These are phyloP conservation scores for Basidioascus undulatus DNA, from an alignment of 768 basidiomycete genomes.

Conservation along the genomic window DNA sequence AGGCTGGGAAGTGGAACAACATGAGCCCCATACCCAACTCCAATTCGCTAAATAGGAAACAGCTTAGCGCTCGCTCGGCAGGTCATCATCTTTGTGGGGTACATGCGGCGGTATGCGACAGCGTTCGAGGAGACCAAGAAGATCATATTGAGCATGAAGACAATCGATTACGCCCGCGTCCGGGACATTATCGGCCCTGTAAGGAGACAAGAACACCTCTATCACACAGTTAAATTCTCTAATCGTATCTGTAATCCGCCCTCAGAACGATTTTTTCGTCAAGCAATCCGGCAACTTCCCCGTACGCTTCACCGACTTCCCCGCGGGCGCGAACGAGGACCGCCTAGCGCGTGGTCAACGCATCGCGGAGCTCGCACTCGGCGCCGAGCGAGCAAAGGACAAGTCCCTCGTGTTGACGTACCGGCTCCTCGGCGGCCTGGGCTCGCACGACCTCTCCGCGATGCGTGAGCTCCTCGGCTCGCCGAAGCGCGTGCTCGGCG, in stretches of 20 bases:
- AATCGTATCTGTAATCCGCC: not conserved
- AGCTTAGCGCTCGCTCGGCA: too few relatives aligned
- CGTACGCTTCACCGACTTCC: conserved; percentile 11
- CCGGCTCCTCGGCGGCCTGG: conserved; percentile 12
- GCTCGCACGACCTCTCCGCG: conserved; percentile 15
- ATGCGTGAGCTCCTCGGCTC: conserved; percentile 16
- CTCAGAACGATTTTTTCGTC: conserved; percentile 14
- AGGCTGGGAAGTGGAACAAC: conserved; percentile 9
- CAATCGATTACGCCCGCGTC: conserved; percentile 13
- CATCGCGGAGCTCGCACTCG: conserved; percentile 9
- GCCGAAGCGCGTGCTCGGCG: conserved; percentile 9
- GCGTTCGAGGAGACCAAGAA: conserved; percentile 13
- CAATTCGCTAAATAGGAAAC: not conserved
- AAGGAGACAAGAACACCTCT: not conserved
- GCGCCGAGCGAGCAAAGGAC: conserved; percentile 3
- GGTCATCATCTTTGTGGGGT: conserved; percentile 14
- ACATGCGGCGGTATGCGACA: conserved; percentile 16
- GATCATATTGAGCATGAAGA: conserved; percentile 8
- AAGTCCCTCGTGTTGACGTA: conserved; percentile 4
- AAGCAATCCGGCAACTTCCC: conserved; percentile 11
- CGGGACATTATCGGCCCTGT: conserved; percentile 16
- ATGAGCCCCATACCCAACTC: not conserved
- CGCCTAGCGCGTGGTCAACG: conserved; percentile 1
- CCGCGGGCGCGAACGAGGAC: conserved; percentile 2
- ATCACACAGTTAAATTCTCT: too few relatives aligned